Conservation (phyloP, 2,329 filamentous ascomycete genomes). For the Fusarium algeriense region DNA sequence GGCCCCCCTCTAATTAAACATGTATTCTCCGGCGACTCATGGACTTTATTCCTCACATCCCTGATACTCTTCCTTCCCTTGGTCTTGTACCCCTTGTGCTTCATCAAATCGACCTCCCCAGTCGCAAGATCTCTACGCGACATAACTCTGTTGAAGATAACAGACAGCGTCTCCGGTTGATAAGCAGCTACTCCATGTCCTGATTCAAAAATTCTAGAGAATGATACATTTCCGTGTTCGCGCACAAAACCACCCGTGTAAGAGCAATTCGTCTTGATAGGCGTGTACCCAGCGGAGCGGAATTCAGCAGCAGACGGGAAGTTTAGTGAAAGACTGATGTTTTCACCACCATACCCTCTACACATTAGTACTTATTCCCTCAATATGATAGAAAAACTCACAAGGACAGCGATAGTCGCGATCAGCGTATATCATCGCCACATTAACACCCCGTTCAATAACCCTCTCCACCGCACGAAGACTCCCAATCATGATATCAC, state of each 20-base stretch:
- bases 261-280: conserved; percentile 72
- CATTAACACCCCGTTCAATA: conserved; percentile 70
- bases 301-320: conserved; percentile 67
- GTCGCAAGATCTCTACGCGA: conserved; percentile 64
- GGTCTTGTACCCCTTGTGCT: conserved; percentile 53
- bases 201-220: conserved; percentile 72
- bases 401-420: conserved; percentile 72
- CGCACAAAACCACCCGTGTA: conserved; percentile 78
- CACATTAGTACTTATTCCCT: not conserved
- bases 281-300: conserved; percentile 73
- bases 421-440: conserved; percentile 77
- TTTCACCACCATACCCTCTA: conserved; percentile 69
- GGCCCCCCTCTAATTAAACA: conserved; percentile 66
- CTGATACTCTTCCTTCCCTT: conserved; percentile 63
- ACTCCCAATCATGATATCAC: conserved; percentile 62
- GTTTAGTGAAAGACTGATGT: conserved; percentile 66
- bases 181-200: conserved; percentile 71
- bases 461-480: conserved; percentile 64
- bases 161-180: conserved; percentile 66
- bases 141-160: conserved; percentile 69
- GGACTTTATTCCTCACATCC: conserved; percentile 64
- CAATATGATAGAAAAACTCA: conserved; percentile 46
- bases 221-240: conserved; percentile 78
- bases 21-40: conserved; percentile 58
- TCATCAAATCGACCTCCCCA: conserved; percentile 58